Base-by-base conservation (phyloP, 2,329 filamentous ascomycete genomes). In the Alternaria viburni region DNA sequence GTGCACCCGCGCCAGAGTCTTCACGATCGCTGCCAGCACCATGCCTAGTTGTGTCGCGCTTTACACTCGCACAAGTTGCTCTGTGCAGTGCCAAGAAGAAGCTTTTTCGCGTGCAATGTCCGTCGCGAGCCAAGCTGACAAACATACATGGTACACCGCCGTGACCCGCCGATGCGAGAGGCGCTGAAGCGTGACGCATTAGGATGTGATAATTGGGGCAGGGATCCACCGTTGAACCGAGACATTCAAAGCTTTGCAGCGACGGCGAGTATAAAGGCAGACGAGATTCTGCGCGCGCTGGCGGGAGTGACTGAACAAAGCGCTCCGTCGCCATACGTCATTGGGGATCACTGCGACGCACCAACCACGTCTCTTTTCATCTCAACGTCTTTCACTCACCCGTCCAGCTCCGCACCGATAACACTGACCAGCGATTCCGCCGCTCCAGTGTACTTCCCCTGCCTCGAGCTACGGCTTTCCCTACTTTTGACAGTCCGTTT, bases 391-490 rank as follows among this genome's bases (percentile, higher is more conserved):
- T 57, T 36, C 61, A 23, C 59, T 51, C 59, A 54, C 59, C 49
- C 57, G 28, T 56, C 17, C 19, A 63, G 36, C 36, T 56, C 44
- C 50, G 57, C 65, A 49, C 60, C 60, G 54, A 69, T 62, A 65
- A 68, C 73, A 73, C 69, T 63, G 62, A 58, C 41, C 57, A 73
- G 67, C 67, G 65, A 61, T 61, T 62, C 59, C 64, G 36, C 67
- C 69, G 70, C 71, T 69, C 62, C 69, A 67, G 75, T 76, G 72
- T 73, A 70, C 69, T 71, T 65, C 65, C 68, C 74, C 73, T 69
- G 66, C 68, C 68, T 71, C 54, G 65, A 67, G 61, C 67, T 72
- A 65, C 68, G 68, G 65, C 59, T 65, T 64, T 69, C 68, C 69
- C 64, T 67, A 54, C 67, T 68, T 71, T 66, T 74, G 72, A 74